A percentile compares a stretch with the other conserved stretches of the same genome.
phyloP scores from a whole-genome alignment of 2,329 filamentous ascomycete genomes.

The Atkinsonella texensis region DNA sequence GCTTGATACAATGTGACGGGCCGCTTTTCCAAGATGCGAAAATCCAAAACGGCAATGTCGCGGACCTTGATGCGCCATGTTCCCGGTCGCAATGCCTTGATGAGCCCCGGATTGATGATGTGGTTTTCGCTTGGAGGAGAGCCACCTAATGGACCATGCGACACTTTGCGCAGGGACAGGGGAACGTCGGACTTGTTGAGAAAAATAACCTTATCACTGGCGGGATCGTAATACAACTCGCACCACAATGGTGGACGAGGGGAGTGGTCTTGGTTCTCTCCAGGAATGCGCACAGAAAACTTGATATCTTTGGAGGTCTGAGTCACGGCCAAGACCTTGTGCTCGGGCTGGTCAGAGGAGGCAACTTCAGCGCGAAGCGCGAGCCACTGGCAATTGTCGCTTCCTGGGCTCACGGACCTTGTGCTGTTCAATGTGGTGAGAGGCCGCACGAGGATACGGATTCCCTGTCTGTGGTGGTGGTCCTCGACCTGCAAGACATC shows the following conservation, averaged over 20 bases:
- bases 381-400: conserved; percentile 45
- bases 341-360: conserved; percentile 37
- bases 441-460: conserved; percentile 45
- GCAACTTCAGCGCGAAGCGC: conserved; percentile 42
- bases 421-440: conserved; percentile 37
- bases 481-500: conserved; percentile 40
- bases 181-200: conserved; percentile 43
- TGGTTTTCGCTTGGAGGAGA: conserved; percentile 30
- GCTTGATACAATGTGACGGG: conserved; percentile 29
- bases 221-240: conserved; percentile 47
- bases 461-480: conserved; percentile 40
- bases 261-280: conserved; percentile 29
- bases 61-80: conserved; percentile 44
- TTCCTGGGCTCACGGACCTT: conserved; percentile 44
- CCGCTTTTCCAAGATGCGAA: conserved; percentile 44
- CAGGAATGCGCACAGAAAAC: conserved; percentile 44
- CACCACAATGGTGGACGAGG: conserved; percentile 42
- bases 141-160: conserved; percentile 25
- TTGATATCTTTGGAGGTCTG: conserved; percentile 49
- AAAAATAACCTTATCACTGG: conserved; percentile 45
- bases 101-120: conserved; percentile 30
- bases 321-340: conserved; percentile 47
- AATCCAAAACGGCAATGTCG: conserved; percentile 40
- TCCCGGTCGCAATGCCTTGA: conserved; percentile 38
- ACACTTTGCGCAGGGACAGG: conserved; percentile 35